A percentile compares a stretch with the other conserved stretches of the same genome.
Evolutionary conservation across 1,139 yeast genomes (phyloP).

Genomic region (Insectozyma bohioensis): DNA sequence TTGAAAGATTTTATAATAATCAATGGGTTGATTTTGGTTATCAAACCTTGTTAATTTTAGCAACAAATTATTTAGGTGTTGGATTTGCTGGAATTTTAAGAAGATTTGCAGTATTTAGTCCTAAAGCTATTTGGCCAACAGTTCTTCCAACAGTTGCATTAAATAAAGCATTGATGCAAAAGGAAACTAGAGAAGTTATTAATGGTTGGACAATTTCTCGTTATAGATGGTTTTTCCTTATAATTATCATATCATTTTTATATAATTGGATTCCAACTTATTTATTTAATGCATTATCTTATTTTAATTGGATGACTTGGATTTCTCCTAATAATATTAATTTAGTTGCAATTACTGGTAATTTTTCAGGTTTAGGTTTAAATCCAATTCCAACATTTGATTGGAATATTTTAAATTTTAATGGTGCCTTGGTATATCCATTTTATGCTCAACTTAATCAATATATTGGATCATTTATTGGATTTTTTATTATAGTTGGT

Average conservation of each 20-base stretch:
- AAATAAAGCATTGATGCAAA: conserved; percentile 47
- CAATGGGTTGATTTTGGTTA: conserved; percentile 50
- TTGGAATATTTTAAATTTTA: conserved; percentile 34
- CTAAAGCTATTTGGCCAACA: conserved; percentile 55
- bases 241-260: conserved; percentile 36
- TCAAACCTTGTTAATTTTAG: conserved; percentile 45
- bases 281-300: conserved; percentile 48
- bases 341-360: conserved; percentile 56
- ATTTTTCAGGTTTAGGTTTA: conserved; percentile 50
- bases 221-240: conserved; percentile 45
- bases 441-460: conserved; percentile 44
- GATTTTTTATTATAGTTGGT: conserved; percentile 40
- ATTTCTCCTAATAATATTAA: conserved; percentile 54
- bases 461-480: conserved; percentile 40
- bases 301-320: conserved; percentile 68
- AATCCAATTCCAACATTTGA: conserved; percentile 56
- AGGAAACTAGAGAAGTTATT: conserved; percentile 39
- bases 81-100: conserved; percentile 61
- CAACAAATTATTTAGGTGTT: conserved; percentile 59
- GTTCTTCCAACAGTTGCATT: conserved; percentile 52
- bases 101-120: conserved; percentile 53
- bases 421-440: conserved; percentile 32
- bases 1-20: conserved; percentile 33
- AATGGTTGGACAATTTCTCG: conserved; percentile 55
- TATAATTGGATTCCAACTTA: conserved; percentile 62